Base-by-base conservation (phyloP, 768 basidiomycete species). In the Lactarius deliciosus region DNA sequence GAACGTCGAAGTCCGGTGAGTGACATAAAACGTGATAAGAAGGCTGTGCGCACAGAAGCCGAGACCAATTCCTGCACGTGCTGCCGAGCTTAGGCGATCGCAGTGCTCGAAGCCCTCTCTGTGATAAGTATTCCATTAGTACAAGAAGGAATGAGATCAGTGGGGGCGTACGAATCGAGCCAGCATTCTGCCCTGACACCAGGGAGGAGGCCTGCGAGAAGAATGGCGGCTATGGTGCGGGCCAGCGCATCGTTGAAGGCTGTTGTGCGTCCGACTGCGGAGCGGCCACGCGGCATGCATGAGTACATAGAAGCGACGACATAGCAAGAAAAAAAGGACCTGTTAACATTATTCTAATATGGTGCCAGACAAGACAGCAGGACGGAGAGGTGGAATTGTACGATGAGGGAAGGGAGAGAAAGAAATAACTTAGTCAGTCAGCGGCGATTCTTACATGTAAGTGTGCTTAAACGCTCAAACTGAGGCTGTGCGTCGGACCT, bases 101-200 rank as follows among this genome's bases (percentile, higher is more conserved):
- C 64, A 63, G 25, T 9, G 20, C 5, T 57, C 50, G 0, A 2
- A 0, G 18, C 47, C 54, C 1, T 4, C 1, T 1, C 58, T 57
- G 30, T 9, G 25, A 32, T 1, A 5, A 5, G 13, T 32, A 9
- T 16, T 16, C 38, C 13, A 9, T 56, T 20, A 20, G 16, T 58
- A 56, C 4, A 9, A 30, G 9, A 18, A 9, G 15, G 7, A 8
- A 36, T n/a, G 7, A 22, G 30, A 25, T 22, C 7, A 22, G 16
- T 7, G 22, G 22, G 18, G 22, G 60, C 66, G 16, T 60, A 68
- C 66, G 0, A 0, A 20, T 64, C 58, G 7, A 64, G 18, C 41
- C 43, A 68, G 34, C 66, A 68, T 11, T 45, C 15, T 6, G 63
- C 66, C 30, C 13, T 55, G 20, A 53, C 66, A 38, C 32, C 36